Conservation (phyloP, 345 rosid species). For the Gossypium sturtianum region DNA sequence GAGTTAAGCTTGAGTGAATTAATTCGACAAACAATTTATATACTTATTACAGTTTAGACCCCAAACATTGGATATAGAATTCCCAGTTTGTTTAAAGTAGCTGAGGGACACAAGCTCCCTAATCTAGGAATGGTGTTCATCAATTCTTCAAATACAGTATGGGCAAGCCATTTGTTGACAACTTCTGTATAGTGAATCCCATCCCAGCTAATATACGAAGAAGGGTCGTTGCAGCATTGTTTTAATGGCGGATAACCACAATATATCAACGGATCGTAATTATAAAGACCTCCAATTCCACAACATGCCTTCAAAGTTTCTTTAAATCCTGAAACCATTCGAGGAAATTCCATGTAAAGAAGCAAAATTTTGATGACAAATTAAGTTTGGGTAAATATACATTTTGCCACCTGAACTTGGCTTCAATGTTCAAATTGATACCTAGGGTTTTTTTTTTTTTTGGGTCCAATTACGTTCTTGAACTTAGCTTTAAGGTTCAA, state of each 20-base stretch:
- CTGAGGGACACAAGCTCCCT: background rate
- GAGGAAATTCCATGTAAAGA: background rate
- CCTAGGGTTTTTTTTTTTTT: no score
- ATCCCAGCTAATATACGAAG: slow-evolving; percentile 38
- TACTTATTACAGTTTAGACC: background rate
- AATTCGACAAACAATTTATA: no score
- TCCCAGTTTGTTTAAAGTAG: background rate
- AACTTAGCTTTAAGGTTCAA: no score
- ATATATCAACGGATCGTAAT: slow-evolving; percentile 16
- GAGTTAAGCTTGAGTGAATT: no score
- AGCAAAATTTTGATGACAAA: background rate
- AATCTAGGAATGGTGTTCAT: background rate
- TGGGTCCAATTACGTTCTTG: no score
- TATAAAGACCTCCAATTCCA: slow-evolving; percentile 41
- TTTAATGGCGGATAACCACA: slow-evolving; percentile 26
- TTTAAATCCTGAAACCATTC: slow-evolving; percentile 23
- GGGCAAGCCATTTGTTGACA: slow-evolving; percentile 14
- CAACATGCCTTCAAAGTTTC: slow-evolving; percentile 36
- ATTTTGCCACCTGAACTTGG: no score
- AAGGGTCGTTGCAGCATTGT: slow-evolving; percentile 27
- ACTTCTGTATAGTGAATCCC: slow-evolving; percentile 39
- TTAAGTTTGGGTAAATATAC: background rate
- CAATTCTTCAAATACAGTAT: background rate
- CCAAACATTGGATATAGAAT: background rate
- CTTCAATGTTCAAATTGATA: no score